phyloP scores from a whole-genome alignment of 2,329 filamentous ascomycete species.

The Penicillium freii region DNA sequence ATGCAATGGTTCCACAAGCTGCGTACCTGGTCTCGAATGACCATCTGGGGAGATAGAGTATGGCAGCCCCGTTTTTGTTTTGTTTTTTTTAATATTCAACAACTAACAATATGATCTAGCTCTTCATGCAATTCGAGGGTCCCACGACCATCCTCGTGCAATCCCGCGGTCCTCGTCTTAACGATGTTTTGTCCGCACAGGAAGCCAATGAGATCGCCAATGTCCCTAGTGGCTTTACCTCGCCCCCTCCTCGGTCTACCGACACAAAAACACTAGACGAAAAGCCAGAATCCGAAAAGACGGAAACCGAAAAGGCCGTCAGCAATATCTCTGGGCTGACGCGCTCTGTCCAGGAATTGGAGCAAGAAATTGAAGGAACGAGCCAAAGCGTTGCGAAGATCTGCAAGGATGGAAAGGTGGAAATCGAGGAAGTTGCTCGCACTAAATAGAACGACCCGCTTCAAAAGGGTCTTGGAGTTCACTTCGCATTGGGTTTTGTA shows the following conservation, averaged over 20 bases:
- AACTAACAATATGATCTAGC: conserved; percentile 35
- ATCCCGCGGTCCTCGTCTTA: conserved; percentile 74
- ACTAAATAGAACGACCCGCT: conserved; percentile 17
- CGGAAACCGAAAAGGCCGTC: conserved; percentile 24
- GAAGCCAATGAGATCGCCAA: conserved; percentile 91
- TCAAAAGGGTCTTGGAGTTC: conserved; percentile 10
- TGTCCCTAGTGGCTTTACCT: conserved; percentile 68
- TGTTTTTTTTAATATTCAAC: neutral
- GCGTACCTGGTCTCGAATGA: conserved; percentile 73
- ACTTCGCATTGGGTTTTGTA: conserved; percentile 17
- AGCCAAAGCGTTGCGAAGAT: conserved; percentile 53
- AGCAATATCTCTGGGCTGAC: conserved; percentile 26
- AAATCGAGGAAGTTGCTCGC: conserved; percentile 50
- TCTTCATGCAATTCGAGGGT: conserved; percentile 87
- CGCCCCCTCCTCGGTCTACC: conserved; percentile 52
- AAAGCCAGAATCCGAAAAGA: neutral
- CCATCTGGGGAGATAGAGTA: conserved; percentile 87
- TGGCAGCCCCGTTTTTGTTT: conserved; percentile 21
- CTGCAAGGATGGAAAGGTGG: conserved; percentile 63
- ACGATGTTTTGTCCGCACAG: conserved; percentile 71
- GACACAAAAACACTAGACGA: conserved; percentile 15
- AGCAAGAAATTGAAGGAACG: conserved; percentile 32
- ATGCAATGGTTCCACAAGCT: conserved; percentile 65
- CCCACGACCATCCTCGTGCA: conserved; percentile 84
- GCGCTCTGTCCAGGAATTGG: conserved; percentile 30